phyloP scores from a whole-genome alignment of 139 green algal species.

The Pycnococcus provasolii region DNA sequence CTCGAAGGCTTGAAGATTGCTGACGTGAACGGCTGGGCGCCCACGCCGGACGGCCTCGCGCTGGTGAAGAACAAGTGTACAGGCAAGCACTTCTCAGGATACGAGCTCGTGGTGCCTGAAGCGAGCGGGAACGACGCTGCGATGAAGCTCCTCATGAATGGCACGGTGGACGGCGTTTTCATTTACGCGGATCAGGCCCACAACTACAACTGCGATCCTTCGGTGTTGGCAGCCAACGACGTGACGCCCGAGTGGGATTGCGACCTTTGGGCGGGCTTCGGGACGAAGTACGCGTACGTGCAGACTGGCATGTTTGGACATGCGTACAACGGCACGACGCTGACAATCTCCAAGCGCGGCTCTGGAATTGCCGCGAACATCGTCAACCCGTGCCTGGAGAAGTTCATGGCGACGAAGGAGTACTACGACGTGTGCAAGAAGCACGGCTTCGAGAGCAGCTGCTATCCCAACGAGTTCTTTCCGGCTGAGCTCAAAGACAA shows the following conservation, averaged over 20 bases:
- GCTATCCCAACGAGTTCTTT: neutral
- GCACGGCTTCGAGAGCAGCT: neutral
- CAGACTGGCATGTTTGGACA: neutral
- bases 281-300: neutral
- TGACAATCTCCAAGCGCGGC: neutral
- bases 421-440: neutral
- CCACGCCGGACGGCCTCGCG: neutral
- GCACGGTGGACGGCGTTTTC: neutral
- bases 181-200: neutral
- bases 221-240: neutral
- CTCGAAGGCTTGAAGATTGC: neutral
- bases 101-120: neutral
- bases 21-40: neutral
- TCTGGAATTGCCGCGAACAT: neutral
- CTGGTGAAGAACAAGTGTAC: neutral
- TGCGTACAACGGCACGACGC: slow-evolving; percentile 1
- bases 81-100: neutral
- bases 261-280: neutral
- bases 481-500: neutral
- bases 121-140: neutral
- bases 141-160: neutral
- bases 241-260: neutral
- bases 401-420: neutral
- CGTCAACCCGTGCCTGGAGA: neutral
- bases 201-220: neutral